Evolutionary conservation across 768 basidiomycete species (phyloP).

Genomic region (Leccinellum rugosiceps): DNA sequence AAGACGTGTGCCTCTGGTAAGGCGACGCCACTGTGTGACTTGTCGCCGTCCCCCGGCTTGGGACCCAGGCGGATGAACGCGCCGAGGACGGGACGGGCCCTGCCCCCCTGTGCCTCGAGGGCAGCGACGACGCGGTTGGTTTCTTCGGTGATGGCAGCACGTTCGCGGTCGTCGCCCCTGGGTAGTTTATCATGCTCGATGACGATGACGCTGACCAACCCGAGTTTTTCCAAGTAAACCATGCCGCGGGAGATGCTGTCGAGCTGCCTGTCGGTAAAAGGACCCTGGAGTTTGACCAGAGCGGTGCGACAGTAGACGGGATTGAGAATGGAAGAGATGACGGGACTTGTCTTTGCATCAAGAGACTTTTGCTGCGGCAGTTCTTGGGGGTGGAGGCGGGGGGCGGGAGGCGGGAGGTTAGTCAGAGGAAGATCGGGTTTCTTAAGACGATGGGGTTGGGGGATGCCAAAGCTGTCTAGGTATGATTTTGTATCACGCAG

Average conservation of each 20-base stretch:
- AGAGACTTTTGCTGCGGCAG: conserved; percentile 25
- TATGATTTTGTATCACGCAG: conserved; percentile 87
- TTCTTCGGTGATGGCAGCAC: conserved; percentile 67
- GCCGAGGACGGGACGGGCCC: conserved; percentile 85
- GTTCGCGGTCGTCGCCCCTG: conserved; percentile 68
- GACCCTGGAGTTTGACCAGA: conserved; percentile 95
- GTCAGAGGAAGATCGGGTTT: conserved; percentile 20
- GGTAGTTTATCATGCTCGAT: conserved; percentile 81
- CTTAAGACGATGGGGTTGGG: conserved; percentile 37
- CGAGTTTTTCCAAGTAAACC: conserved; percentile 94
- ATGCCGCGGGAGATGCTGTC: conserved; percentile 92
- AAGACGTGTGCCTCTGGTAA: conserved; percentile 77
- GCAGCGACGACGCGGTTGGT: conserved; percentile 79
- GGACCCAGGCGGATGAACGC: conserved; percentile 83
- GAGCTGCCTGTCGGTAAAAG: conserved; percentile 89
- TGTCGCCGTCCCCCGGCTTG: conserved; percentile 48
- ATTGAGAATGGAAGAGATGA: conserved; percentile 75
- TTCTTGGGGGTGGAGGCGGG: conserved; percentile 9
- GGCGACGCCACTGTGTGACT: conserved; percentile 30
- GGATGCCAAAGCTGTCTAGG: conserved; percentile 84
- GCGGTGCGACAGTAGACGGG: conserved; percentile 85
- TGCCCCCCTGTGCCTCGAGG: conserved; percentile 82
- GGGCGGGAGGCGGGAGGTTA: conserved; percentile 25
- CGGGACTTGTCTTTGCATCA: conserved; percentile 43
- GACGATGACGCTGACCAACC: conserved; percentile 92